Percentiles rank a stretch among this genome's conserved stretches.
Evolutionary conservation across 2,329 filamentous ascomycete genomes (phyloP).

Genomic region (Paracorniculantispora psalliotae): DNA sequence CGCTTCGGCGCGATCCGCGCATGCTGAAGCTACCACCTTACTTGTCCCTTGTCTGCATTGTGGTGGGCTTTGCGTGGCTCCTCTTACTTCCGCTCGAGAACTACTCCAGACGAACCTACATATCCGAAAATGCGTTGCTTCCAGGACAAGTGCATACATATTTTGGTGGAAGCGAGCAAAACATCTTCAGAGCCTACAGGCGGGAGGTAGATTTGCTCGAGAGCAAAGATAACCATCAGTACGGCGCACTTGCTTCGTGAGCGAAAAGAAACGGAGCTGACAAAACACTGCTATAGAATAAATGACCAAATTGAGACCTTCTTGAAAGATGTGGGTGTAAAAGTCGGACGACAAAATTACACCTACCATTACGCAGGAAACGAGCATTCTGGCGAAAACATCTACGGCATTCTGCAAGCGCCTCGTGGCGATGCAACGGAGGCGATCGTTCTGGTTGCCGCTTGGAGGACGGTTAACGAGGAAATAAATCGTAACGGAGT

Average conservation of each 20-base stretch:
- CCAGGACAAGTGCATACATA: conserved; percentile 97
- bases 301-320: conserved; percentile 72
- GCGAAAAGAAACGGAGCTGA: neutral
- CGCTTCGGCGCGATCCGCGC: conserved; percentile 73
- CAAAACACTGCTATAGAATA: conserved; percentile 35
- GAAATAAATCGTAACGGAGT: conserved; percentile 83
- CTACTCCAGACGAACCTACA: conserved; percentile 89
- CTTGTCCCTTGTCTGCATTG: conserved; percentile 76
- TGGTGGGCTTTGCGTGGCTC: conserved; percentile 84
- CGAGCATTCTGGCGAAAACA: conserved; percentile 74
- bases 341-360: conserved; percentile 84
- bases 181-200: conserved; percentile 85
- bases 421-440: conserved; percentile 95
- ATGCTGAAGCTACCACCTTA: conserved; percentile 82
- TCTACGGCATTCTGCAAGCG: conserved; percentile 89
- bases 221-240: conserved; percentile 50
- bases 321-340: conserved; percentile 73
- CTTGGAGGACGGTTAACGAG: conserved; percentile 78
- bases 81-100: conserved; percentile 83
- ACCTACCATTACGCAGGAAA: conserved; percentile 75
- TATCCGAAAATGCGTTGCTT: conserved; percentile 93
- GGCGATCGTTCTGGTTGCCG: conserved; percentile 85
- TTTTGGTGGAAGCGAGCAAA: conserved; percentile 92
- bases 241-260: conserved; percentile 19
- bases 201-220: conserved; percentile 69